These are phyloP conservation scores for Arthrobotrys musiformis DNA, from an alignment of 2,329 filamentous ascomycete species.

Conservation along the genomic window DNA sequence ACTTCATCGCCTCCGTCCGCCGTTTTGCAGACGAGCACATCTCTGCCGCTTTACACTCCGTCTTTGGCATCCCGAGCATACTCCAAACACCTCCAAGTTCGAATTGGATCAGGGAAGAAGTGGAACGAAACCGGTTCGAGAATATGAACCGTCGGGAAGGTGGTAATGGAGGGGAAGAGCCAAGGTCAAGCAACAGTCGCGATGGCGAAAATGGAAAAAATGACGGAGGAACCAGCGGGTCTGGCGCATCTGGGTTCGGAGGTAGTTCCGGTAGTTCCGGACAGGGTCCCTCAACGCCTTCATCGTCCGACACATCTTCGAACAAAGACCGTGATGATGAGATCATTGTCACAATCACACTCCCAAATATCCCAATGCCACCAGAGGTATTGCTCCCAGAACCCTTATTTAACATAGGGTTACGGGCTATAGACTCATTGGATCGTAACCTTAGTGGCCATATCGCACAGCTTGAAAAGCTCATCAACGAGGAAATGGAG, in stretches of 20 bases:
- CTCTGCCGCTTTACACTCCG: constrained; percentile 57
- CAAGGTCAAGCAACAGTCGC: neutral
- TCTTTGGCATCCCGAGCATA: constrained; percentile 59
- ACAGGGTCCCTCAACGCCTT: constrained; percentile 23
- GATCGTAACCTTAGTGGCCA: constrained; percentile 28
- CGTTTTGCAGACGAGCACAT: constrained; percentile 59
- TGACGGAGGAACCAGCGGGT: constrained; percentile 1
- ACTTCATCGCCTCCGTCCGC: constrained; percentile 57
- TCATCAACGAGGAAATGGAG: constrained; percentile 41
- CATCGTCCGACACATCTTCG: constrained; percentile 38
- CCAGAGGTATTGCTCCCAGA: constrained; percentile 33
- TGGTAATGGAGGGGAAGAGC: constrained; percentile 19
- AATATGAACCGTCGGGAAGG: constrained; percentile 38
- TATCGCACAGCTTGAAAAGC: constrained; percentile 31
- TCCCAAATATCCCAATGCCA: constrained; percentile 20
- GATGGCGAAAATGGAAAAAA: constrained; percentile 18
- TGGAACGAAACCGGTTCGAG: constrained; percentile 38
- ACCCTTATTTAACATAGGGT: constrained; percentile 34
- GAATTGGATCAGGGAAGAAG: constrained; percentile 58
- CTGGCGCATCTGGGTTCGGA: constrained; percentile 41
- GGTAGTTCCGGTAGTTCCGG: constrained; percentile 40
- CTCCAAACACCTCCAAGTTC: constrained; percentile 56
- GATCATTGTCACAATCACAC: constrained; percentile 11
- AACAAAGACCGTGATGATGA: constrained; percentile 29
- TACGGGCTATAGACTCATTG: constrained; percentile 40